phyloP scores from a whole-genome alignment of 208 protist species.

The Leishmania tropica region DNA sequence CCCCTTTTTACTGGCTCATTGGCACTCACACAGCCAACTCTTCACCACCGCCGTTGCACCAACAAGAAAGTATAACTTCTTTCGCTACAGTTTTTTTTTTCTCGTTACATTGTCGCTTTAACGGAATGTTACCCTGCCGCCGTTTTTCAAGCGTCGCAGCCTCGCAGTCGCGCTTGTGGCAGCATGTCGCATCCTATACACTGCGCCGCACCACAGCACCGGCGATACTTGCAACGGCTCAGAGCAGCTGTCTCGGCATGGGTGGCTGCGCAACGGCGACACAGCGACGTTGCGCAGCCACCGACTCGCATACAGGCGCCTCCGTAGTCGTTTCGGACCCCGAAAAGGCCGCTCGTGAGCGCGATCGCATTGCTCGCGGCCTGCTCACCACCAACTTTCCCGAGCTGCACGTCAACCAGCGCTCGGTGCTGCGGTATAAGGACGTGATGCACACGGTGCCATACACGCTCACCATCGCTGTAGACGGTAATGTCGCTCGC shows the following conservation, averaged over 20 bases:
- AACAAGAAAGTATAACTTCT: background rate
- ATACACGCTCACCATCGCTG: constrained; percentile 60
- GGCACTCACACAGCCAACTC: background rate
- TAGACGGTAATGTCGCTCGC: constrained; percentile 29
- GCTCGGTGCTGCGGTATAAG: constrained; percentile 37
- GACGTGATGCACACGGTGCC: constrained; percentile 77
- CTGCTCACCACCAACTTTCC: constrained; percentile 62
- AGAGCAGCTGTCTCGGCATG: background rate
- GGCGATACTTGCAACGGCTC: background rate
- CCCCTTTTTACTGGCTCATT: background rate
- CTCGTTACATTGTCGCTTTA: background rate
- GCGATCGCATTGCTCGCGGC: constrained; percentile 63
- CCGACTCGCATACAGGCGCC: constrained; percentile 51
- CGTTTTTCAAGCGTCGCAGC: background rate
- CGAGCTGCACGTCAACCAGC: constrained; percentile 26
- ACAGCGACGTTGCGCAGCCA: constrained; percentile 17
- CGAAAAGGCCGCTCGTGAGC: constrained; percentile 53
- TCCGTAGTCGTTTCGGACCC: constrained; percentile 66
- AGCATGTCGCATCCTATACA: background rate
- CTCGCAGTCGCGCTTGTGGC: background rate
- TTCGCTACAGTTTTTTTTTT: background rate
- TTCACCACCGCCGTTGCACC: background rate
- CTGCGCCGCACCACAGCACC: constrained; percentile 3
- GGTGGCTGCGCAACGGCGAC: background rate
- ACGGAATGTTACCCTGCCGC: constrained; percentile 1